phyloP scores from a whole-genome alignment of 78 protist species.

The Guillardia theta region DNA sequence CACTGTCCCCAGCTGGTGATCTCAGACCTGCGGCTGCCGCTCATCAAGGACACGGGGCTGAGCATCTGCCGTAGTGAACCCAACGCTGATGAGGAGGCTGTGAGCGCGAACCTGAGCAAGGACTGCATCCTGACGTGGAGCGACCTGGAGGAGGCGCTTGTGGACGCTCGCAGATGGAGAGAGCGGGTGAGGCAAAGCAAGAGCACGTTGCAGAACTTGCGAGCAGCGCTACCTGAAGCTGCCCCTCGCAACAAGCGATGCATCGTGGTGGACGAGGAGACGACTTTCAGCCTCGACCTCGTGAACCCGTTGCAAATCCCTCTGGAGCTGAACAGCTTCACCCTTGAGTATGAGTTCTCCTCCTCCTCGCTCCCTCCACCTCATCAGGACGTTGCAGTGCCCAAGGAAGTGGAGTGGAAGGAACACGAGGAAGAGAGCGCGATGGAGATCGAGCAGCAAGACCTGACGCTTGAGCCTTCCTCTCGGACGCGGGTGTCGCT shows the following conservation, averaged over 20 bases:
- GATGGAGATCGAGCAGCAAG: not conserved
- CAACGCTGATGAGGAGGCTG: not conserved
- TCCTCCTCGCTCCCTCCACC: not conserved
- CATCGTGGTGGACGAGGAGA: not conserved
- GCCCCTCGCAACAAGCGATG: not conserved
- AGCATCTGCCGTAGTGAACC: not conserved
- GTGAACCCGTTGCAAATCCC: not conserved
- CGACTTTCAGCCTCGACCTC: not conserved
- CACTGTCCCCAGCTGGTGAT: not conserved
- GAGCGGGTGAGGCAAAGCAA: not conserved
- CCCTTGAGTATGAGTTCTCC: not conserved
- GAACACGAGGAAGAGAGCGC: not conserved
- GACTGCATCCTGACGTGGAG: not conserved
- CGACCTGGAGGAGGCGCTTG: not conserved
- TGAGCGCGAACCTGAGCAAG: not conserved
- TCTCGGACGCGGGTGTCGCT: not conserved
- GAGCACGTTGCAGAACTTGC: not conserved
- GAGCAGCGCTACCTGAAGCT: not conserved
- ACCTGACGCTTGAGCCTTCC: not conserved
- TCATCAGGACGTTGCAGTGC: not conserved
- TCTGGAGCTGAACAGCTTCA: not conserved
- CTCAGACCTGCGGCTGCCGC: not conserved
- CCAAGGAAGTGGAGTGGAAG: not conserved
- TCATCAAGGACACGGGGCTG: not conserved
- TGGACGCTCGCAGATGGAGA: not conserved